A percentile compares a stretch with the other conserved stretches of the same genome.
phyloP scores from a whole-genome alignment of 2,329 filamentous ascomycete species.

The Scytalidium lignicola region DNA sequence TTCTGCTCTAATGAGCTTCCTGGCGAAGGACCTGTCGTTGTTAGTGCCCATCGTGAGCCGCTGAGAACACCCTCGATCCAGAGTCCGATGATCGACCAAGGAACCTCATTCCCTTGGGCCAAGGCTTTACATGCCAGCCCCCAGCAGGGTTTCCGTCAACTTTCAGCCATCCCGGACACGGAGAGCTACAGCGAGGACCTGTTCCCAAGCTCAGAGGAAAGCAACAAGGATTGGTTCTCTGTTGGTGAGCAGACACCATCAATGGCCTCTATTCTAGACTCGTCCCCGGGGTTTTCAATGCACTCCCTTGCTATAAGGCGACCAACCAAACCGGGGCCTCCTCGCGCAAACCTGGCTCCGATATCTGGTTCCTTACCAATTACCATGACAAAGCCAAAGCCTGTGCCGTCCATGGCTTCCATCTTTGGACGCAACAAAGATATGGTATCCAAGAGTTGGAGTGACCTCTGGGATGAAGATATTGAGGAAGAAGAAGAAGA shows the following conservation, averaged over 20 bases:
- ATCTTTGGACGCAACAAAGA: slow-evolving; percentile 76
- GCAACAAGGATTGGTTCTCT: slow-evolving; percentile 71
- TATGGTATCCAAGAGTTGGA: slow-evolving; percentile 95
- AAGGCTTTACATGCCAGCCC: slow-evolving; percentile 79
- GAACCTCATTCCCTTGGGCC: slow-evolving; percentile 83
- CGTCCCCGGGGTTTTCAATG: slow-evolving; percentile 75
- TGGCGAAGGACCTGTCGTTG: slow-evolving; percentile 56
- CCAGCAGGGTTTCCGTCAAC: slow-evolving; percentile 67
- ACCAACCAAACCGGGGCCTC: slow-evolving; percentile 38
- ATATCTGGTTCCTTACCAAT: slow-evolving; percentile 71
- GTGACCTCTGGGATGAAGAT: slow-evolving; percentile 95
- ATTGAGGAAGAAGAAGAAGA: slow-evolving; percentile 68
- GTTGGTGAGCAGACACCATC: slow-evolving; percentile 73
- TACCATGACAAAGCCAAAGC: slow-evolving; percentile 69
- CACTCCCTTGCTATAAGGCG: slow-evolving; percentile 60
- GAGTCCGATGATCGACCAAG: slow-evolving; percentile 73
- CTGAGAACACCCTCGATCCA: slow-evolving; percentile 93
- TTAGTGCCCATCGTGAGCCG: slow-evolving; percentile 88
- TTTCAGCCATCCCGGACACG: slow-evolving; percentile 78
- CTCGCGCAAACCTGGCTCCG: slow-evolving; percentile 49
- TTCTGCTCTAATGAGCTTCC: slow-evolving; percentile 72
- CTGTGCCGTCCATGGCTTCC: slow-evolving; percentile 55
- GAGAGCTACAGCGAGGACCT: slow-evolving; percentile 76
- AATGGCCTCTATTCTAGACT: slow-evolving; percentile 78
- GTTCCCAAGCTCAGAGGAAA: slow-evolving; percentile 72